Percentiles rank a stretch among this genome's conserved stretches.
Evolutionary conservation across 1,139 yeast genomes (phyloP).

Genomic region (Scheffersomyces quercinus): DNA sequence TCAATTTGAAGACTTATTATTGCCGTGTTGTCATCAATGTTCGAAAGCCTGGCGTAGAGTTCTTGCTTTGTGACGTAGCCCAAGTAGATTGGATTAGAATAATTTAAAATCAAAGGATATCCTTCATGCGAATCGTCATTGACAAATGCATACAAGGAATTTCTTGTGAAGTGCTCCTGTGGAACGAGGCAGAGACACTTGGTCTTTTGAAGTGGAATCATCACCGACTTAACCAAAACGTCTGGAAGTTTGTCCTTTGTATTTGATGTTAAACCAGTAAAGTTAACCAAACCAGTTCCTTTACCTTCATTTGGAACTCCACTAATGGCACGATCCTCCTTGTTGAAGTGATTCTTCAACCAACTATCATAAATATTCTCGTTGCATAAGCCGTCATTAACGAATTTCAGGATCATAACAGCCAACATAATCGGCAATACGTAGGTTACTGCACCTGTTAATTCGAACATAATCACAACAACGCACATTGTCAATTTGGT

Average conservation of each 20-base stretch:
- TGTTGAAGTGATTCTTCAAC: slow-evolving; percentile 34
- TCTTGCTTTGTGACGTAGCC: slow-evolving; percentile 40
- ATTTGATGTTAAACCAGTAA: slow-evolving; percentile 30
- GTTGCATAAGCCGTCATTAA: slow-evolving; percentile 48
- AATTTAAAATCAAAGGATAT: slow-evolving; percentile 37
- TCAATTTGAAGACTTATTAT: slow-evolving; percentile 27
- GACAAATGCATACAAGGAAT: slow-evolving; percentile 19
- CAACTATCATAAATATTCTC: slow-evolving; percentile 52
- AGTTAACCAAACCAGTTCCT: slow-evolving; percentile 43
- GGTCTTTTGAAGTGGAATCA: slow-evolving; percentile 32
- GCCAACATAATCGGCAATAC: slow-evolving; percentile 62
- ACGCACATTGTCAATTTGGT: slow-evolving; percentile 58
- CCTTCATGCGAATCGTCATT: slow-evolving; percentile 44
- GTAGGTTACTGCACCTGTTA: slow-evolving; percentile 61
- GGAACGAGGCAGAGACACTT: slow-evolving; percentile 35
- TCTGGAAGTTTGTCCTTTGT: slow-evolving; percentile 38
- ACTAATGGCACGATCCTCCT: background rate
- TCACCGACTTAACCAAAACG: slow-evolving; percentile 26
- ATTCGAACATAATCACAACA: slow-evolving; percentile 57
- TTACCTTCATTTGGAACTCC: slow-evolving; percentile 33
- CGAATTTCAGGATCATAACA: slow-evolving; percentile 52
- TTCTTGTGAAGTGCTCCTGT: slow-evolving; percentile 24
- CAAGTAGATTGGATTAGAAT: slow-evolving; percentile 26
- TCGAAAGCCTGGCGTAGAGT: slow-evolving; percentile 16
- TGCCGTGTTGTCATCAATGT: slow-evolving; percentile 10